Evolutionary conservation across 164 flowering plant genomes (phyloP).

Genomic region (Nymphaea thermarum): DNA sequence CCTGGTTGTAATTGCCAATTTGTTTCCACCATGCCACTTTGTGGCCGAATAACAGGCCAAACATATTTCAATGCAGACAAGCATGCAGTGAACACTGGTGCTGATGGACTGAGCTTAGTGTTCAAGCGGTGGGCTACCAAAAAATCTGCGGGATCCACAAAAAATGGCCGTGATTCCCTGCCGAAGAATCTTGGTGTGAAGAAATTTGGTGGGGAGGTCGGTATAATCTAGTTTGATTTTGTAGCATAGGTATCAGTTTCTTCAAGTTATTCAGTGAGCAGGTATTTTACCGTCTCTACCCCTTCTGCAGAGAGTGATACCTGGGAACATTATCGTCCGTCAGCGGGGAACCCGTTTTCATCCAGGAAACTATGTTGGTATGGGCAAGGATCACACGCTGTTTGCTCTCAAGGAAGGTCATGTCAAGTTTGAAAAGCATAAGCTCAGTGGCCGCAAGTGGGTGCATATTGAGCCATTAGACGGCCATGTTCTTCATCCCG

Average conservation of each 20-base stretch:
- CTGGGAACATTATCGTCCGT: slow-evolving; percentile 89
- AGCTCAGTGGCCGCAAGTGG: slow-evolving; percentile 80
- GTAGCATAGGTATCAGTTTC: not conserved
- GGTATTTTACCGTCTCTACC: not conserved
- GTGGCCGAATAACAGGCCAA: not conserved
- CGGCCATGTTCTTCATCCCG: slow-evolving; percentile 73
- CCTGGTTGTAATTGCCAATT: not conserved
- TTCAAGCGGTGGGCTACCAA: slow-evolving; percentile 94
- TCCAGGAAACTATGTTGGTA: slow-evolving; percentile 91
- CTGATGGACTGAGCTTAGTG: slow-evolving; percentile 52
- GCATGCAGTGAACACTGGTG: slow-evolving; percentile 34
- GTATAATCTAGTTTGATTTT: not conserved
- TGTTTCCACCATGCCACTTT: not conserved
- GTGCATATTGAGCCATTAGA: slow-evolving; percentile 81
- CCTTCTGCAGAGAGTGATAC: slow-evolving; percentile 66
- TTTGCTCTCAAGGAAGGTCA: slow-evolving; percentile 82
- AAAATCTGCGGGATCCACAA: slow-evolving; percentile 87
- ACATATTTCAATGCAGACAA: not conserved
- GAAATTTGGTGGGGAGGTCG: slow-evolving; percentile 98
- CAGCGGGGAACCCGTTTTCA: slow-evolving; percentile 93
- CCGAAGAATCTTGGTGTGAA: slow-evolving; percentile 91
- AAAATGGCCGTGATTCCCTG: slow-evolving; percentile 91
- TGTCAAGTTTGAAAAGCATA: slow-evolving; percentile 70
- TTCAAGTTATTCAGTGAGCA: no score
- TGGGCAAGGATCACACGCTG: slow-evolving; percentile 90